A percentile compares a stretch with the other conserved stretches of the same genome.
phyloP scores from a whole-genome alignment of 176 grass and related monocot genomes.

The Aegilops longissima region DNA sequence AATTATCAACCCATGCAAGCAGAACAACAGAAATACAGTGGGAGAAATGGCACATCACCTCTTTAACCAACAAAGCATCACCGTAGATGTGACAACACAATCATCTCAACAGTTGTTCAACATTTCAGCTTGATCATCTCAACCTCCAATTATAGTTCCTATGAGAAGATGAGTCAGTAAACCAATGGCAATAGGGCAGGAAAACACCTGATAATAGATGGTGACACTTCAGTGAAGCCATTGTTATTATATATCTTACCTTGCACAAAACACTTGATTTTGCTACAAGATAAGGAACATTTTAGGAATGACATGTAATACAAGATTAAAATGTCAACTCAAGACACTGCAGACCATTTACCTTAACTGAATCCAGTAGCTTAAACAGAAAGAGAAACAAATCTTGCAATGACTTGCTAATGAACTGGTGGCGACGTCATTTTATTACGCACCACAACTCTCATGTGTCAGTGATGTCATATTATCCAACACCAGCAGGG shows the following conservation, averaged over 20 bases:
- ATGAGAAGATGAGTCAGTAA: not conserved
- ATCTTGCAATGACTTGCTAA: too few relatives aligned
- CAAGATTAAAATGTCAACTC: not conserved
- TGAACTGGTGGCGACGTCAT: too few relatives aligned
- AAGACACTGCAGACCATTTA: not conserved
- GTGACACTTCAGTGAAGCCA: not conserved
- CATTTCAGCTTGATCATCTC: too few relatives aligned
- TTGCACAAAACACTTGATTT: not conserved
- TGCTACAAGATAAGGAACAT: not conserved
- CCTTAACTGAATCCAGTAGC: not conserved
- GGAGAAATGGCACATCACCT: too few relatives aligned
- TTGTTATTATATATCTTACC: not conserved
- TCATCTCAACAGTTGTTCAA: too few relatives aligned
- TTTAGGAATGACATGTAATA: not conserved
- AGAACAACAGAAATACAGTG: not conserved
- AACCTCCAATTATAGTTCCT: too few relatives aligned
- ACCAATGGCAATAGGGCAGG: not conserved
- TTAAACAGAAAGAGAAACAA: too few relatives aligned
- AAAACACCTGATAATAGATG: not conserved
- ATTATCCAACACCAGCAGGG: not conserved
- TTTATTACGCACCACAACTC: too few relatives aligned
- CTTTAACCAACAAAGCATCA: too few relatives aligned
- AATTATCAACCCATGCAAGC: not conserved
- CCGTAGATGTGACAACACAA: too few relatives aligned
- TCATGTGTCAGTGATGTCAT: not conserved